A percentile compares a stretch with the other conserved stretches of the same genome.
Conservation (phyloP, 176 grass and related monocot genomes). For the Rhynchospora breviuscula region DNA sequence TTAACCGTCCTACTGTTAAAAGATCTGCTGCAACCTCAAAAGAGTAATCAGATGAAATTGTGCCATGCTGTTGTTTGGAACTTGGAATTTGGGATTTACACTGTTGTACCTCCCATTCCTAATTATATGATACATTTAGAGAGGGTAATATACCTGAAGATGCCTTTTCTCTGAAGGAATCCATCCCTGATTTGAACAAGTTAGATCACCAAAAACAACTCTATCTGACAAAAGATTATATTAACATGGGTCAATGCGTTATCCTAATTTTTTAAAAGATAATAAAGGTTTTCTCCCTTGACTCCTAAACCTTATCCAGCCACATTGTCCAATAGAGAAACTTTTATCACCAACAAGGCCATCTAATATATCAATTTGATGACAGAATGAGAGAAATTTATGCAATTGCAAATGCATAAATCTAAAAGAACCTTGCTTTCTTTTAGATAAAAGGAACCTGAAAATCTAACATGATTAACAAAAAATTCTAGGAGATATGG, state of each 20-base stretch:
- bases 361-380: neutral
- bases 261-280: neutral
- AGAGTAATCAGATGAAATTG: neutral
- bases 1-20: neutral
- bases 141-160: neutral
- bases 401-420: neutral
- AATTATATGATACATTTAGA: neutral
- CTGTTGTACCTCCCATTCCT: neutral
- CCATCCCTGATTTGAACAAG: neutral
- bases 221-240: neutral
- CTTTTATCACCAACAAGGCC: neutral
- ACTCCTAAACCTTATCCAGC: neutral
- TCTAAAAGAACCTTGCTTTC: no score
- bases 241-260: neutral
- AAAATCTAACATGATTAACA: neutral
- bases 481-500: neutral
- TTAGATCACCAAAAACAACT: neutral
- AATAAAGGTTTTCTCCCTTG: neutral
- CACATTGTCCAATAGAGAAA: neutral
- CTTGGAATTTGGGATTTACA: neutral
- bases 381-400: neutral
- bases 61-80: neutral
- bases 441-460: no score
- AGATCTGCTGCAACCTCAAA: neutral
- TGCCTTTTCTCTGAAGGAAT: constrained; percentile 10